These are phyloP conservation scores for Venturia carpophila DNA, from an alignment of 2,329 filamentous ascomycete genomes.

Conservation along the genomic window DNA sequence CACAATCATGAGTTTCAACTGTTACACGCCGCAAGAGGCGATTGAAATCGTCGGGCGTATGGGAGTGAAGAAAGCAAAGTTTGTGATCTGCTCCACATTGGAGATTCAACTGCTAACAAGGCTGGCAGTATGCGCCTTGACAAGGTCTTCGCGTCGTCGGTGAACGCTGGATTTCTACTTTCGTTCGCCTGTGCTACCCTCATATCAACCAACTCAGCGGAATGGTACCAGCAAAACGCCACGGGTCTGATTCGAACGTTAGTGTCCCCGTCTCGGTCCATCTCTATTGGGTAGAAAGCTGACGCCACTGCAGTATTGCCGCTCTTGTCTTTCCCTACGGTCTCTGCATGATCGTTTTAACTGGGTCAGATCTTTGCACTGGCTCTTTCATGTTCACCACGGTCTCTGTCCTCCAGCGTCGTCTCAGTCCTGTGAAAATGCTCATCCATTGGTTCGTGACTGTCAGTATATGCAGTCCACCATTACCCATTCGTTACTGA, in stretches of 20 bases:
- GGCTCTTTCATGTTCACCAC: slow-evolving; percentile 35
- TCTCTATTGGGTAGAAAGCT: slow-evolving; percentile 22
- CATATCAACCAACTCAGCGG: slow-evolving; percentile 25
- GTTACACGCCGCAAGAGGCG: slow-evolving; percentile 43
- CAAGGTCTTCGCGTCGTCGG: slow-evolving; percentile 45
- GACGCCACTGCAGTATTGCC: slow-evolving; percentile 35
- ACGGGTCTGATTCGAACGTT: slow-evolving; percentile 12
- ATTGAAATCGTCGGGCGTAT: slow-evolving; percentile 44
- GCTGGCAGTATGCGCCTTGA: slow-evolving; percentile 40
- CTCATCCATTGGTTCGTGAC: slow-evolving; percentile 39
- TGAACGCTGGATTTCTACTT: slow-evolving; percentile 46
- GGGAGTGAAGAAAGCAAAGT: slow-evolving; percentile 42
- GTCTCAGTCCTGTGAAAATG: slow-evolving; percentile 31
- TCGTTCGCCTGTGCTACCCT: slow-evolving; percentile 39
- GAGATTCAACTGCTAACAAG: neutral
- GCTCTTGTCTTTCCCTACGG: slow-evolving; percentile 45
- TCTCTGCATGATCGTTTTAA: slow-evolving; percentile 43
- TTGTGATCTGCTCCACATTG: neutral
- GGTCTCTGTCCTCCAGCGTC: slow-evolving; percentile 22
- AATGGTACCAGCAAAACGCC: slow-evolving; percentile 30
- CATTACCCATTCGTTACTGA: neutral
- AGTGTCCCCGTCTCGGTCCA: slow-evolving; percentile 19
- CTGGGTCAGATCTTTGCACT: slow-evolving; percentile 44
- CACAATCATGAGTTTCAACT: slow-evolving; percentile 23
- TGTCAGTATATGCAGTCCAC: neutral